phyloP scores from a whole-genome alignment of 345 rosid species.

The Theobroma cacao region DNA sequence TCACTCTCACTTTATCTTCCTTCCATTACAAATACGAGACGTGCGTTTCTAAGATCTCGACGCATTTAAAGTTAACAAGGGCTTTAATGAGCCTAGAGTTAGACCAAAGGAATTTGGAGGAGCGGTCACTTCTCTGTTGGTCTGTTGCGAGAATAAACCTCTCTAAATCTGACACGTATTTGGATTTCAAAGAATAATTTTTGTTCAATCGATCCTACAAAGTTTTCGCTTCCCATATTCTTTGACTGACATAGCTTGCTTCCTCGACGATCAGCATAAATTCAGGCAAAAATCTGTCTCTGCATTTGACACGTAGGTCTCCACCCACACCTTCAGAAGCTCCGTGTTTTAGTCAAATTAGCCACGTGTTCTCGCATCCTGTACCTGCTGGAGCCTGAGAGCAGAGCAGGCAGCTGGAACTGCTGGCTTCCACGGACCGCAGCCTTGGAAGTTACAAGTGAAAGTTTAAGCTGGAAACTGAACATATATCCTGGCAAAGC shows the following conservation, averaged over 20 bases:
- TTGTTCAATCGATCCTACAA: background rate
- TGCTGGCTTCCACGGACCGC: background rate
- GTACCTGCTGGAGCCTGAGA: background rate
- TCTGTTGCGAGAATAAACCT: background rate
- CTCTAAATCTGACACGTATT: constrained; percentile 12
- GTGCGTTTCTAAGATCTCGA: too few species aligned
- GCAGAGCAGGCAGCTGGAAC: background rate
- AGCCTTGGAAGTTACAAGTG: background rate
- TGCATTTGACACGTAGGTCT: background rate
- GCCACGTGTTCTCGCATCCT: background rate
- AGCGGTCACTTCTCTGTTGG: background rate
- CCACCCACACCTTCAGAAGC: background rate
- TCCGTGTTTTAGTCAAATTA: background rate
- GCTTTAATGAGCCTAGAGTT: too few species aligned
- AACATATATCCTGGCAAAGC: background rate
- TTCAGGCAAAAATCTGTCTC: background rate
- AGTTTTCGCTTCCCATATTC: background rate
- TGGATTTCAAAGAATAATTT: background rate
- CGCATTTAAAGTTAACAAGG: too few species aligned
- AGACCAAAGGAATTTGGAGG: background rate
- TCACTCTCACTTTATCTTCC: background rate
- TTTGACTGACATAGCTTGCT: background rate
- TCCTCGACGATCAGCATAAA: background rate
- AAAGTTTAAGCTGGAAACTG: background rate
- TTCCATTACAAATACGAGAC: too few species aligned